Base-by-base conservation (phyloP, 2,329 filamentous ascomycete species). In the Xylariomycetidae sp. region DNA sequence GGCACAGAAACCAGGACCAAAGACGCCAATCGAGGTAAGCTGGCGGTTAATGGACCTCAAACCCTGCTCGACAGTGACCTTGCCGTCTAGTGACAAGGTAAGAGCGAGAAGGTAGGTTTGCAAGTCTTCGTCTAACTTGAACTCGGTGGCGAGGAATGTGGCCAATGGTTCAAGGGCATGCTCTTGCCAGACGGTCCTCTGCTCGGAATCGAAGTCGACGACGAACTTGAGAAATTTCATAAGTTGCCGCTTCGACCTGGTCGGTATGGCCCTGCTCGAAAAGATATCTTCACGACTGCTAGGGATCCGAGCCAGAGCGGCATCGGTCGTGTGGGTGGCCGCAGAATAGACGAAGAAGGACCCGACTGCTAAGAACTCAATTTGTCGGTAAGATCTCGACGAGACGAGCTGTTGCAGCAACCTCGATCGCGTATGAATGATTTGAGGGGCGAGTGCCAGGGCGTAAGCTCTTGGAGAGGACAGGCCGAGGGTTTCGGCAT, bases 141-240 rank as follows among this genome's bases (percentile, higher is more conserved):
- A 86, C 42, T 77, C 66, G 6, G 65, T 64, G 11, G 64, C 64
- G 26, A 85, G 67, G 48, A 85, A 87, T 4, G 64, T 58, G 3
- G 68, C 58, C 30, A 90, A 72, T 0, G 72, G 64, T 33, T 62
- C 60, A 10, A 69, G 58, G 17, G 78, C 74, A 32, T 76, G 66
- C 2, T 64, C 50, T 39, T 77, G 61, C 82, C 82, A 88, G 3
- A 68, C 48, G 32, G 72, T 72, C 51, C 77, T 75, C 33, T 57
- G 56, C 34, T 69, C 65, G n/a, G 62, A 74, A 46, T 85, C 76
- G 50, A 82, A 82, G 48, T 88, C 77, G 39, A 80, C 69, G 33
- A 95, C 83, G 55, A 92, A 90, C 58, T 90, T 89, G 51, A 97
- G 72, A 51, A 96, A 94, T 59, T 94, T 94, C 83, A 96, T 95